Conservation (phyloP, 2,329 filamentous ascomycete species). For the Sporothrix euskadiensis region DNA sequence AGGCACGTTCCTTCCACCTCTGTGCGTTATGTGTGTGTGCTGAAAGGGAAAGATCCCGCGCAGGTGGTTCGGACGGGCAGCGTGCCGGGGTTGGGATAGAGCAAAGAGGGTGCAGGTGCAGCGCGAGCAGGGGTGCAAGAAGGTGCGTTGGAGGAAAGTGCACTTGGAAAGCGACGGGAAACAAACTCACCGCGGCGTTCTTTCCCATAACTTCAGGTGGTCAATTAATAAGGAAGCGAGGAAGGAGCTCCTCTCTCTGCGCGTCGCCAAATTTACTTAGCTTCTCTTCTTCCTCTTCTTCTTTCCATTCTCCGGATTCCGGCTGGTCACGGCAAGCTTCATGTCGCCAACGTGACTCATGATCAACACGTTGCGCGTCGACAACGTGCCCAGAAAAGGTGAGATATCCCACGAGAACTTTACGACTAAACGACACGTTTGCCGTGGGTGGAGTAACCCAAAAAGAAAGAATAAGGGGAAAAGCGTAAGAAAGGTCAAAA, state of each 20-base stretch:
- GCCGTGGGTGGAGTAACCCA: neutral
- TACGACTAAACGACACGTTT: neutral
- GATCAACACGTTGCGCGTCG: neutral
- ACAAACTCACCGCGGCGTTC: neutral
- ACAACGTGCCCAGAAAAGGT: neutral
- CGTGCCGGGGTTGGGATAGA: neutral
- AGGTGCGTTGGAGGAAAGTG: no score
- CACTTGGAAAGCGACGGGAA: no score
- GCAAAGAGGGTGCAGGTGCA: neutral
- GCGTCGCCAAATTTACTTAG: neutral
- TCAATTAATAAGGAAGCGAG: neutral
- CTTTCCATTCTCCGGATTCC: neutral
- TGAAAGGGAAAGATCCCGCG: constrained; percentile 26
- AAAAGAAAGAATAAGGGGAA: no score
- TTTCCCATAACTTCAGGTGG: neutral
- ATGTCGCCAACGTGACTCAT: neutral
- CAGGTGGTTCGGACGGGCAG: constrained; percentile 10
- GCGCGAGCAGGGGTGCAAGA: no score
- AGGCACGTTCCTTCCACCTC: neutral
- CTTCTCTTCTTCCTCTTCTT: neutral
- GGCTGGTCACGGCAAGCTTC: neutral
- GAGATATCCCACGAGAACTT: neutral
- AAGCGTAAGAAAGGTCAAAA: neutral
- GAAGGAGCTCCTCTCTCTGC: neutral
- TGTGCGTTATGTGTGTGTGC: neutral